These are phyloP conservation scores for Lasiodiplodia sp. DNA, from an alignment of 2,329 filamentous ascomycete species.

Conservation along the genomic window DNA sequence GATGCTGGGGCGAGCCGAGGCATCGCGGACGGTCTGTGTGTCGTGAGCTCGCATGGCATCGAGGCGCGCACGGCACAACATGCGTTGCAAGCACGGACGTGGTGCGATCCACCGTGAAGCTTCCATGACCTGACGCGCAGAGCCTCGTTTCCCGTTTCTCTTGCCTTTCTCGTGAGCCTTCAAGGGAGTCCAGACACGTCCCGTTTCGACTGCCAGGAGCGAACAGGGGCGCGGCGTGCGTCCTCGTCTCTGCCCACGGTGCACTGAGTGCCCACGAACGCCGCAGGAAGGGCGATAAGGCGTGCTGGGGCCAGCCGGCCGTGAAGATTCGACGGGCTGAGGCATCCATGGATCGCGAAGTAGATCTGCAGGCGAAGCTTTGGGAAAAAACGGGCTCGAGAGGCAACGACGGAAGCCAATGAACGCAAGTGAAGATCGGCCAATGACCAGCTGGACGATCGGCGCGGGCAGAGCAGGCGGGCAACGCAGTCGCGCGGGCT, in stretches of 20 bases:
- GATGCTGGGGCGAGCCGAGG: conserved; percentile 22
- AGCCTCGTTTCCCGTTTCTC: conserved; percentile 25
- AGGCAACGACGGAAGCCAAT: conserved; percentile 19
- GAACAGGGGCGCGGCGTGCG: conserved; percentile 17
- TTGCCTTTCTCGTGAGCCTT: conserved; percentile 6
- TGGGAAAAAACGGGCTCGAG: conserved; percentile 19
- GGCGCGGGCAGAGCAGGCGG: conserved; percentile 17
- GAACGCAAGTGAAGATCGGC: conserved; percentile 15
- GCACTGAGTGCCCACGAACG: conserved; percentile 10
- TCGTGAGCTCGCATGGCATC: conserved; percentile 22
- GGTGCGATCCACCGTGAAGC: conserved; percentile 15
- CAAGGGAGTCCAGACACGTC: conserved; percentile 25
- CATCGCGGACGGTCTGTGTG: conserved; percentile 23
- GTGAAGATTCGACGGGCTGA: conserved; percentile 28
- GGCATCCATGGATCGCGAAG: conserved; percentile 25
- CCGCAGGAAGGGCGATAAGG: conserved; percentile 13
- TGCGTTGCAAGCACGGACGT: conserved; percentile 24
- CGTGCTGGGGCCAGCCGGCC: background rate
- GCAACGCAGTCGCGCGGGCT: conserved; percentile 21
- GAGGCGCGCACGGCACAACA: conserved; percentile 19
- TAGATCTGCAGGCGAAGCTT: conserved; percentile 24
- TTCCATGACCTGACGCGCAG: conserved; percentile 26
- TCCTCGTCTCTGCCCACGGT: conserved; percentile 10
- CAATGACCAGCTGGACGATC: conserved; percentile 23
- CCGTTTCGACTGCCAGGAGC: conserved; percentile 26